Base-by-base conservation (phyloP, 2,329 filamentous ascomycete species). In the Pyrenophora tritici-repentis region DNA sequence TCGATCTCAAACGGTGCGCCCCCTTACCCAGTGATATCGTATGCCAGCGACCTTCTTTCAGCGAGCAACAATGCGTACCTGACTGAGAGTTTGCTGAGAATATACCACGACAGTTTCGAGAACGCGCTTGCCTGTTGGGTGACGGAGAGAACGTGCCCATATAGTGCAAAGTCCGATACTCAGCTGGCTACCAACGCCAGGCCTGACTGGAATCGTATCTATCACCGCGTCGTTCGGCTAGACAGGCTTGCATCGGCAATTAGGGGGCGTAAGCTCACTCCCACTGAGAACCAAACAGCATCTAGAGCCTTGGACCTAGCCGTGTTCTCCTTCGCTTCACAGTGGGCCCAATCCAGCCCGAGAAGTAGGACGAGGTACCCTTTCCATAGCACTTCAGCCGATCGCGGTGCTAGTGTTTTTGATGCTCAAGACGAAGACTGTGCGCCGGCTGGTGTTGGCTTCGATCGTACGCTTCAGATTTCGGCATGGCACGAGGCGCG, bases 71-170 rank as follows among this genome's bases (percentile, higher is more conserved):
- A 70, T 24, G 66, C 65, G 6, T 65, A 77, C 20, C 74, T 81
- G 47, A 75, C 75, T 1, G 71, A 77, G 34, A 75, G 67, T 12
- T 67, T 82, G 14, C 65, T 82, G 42, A 74, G 73, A 37, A 77
- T 83, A 29, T 83, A 83, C 59, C 80, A 82, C 56, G 79, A 83
- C 54, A 81, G 79, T 24, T 72, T 82, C 55, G 80, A 83, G 55
- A 78, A 81, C 57, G 79, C 77, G 10, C 65, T 83, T 6, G 78
- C 79, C 1, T 83, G 81, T 59, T 83, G 81, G 81, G 58, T 82
- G 14, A 81, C 79, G 0, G 80, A 82, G 53, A 73, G 75, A 39
- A 82, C 79, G 2, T 83, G 81, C 46, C 81, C 81, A 0, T 82
- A 82, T 57, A 71, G 71, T 55, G 60, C 72, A 38, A 53, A 63